Conservation (phyloP, 2,329 filamentous ascomycete genomes). For the Colletotrichum sp. region DNA sequence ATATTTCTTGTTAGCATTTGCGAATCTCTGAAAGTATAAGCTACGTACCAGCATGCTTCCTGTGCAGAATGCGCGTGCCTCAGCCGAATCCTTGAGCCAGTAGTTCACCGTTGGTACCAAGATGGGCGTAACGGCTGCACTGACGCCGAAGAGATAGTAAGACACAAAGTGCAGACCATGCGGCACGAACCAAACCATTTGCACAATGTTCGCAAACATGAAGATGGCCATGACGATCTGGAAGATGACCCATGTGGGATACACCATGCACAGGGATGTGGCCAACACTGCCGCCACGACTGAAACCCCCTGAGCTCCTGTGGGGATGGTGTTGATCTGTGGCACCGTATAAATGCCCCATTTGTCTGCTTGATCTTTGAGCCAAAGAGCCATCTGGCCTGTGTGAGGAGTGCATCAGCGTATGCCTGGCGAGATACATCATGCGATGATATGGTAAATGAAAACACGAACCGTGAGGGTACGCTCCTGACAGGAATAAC, state of each 20-base stretch:
- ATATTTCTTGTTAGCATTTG: not conserved
- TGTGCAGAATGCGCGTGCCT: slow-evolving; percentile 26
- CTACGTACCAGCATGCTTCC: slow-evolving; percentile 24
- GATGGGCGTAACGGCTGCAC: slow-evolving; percentile 27
- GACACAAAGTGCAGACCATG: slow-evolving; percentile 22
- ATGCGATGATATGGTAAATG: not conserved
- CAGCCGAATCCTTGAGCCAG: slow-evolving; percentile 27
- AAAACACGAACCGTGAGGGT: not conserved
- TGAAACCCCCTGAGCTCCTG: slow-evolving; percentile 29
- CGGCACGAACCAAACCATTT: slow-evolving; percentile 24
- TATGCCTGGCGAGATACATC: not conserved
- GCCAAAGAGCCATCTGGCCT: slow-evolving; percentile 24
- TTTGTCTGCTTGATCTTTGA: slow-evolving; percentile 21
- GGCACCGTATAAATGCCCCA: slow-evolving; percentile 24
- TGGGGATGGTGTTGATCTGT: slow-evolving; percentile 26
- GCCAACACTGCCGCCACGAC: slow-evolving; percentile 28
- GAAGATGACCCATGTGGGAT: slow-evolving; percentile 36
- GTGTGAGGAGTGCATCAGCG: not conserved
- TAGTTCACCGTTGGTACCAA: slow-evolving; percentile 27
- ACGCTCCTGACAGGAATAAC: slow-evolving; percentile 19
- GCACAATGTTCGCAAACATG: slow-evolving; percentile 23
- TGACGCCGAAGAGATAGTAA: slow-evolving; percentile 28
- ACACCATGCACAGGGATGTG: slow-evolving; percentile 36
- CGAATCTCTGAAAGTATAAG: too few relatives aligned
- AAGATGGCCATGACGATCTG: slow-evolving; percentile 25